Evolutionary conservation across 2,329 filamentous ascomycete genomes (phyloP).

Genomic region (Clarireedia paspali): DNA sequence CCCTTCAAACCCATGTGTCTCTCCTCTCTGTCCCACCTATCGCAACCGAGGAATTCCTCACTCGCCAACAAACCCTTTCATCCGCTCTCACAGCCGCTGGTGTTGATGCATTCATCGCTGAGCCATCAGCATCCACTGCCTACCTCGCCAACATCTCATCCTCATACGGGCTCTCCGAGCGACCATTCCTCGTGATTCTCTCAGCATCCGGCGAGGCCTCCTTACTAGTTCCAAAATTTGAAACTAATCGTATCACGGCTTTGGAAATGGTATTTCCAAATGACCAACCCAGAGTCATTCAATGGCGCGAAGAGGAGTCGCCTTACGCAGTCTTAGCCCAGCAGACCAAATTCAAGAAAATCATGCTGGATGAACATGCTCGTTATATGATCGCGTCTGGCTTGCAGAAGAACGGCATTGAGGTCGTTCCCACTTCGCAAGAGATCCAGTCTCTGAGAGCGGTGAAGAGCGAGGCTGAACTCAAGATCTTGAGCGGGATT

Average conservation of each 20-base stretch:
- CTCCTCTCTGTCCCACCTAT: neutral
- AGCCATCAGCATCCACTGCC: constrained; percentile 56
- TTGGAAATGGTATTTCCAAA: constrained; percentile 42
- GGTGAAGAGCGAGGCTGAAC: constrained; percentile 47
- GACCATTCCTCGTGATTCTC: constrained; percentile 54
- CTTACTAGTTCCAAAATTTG: constrained; percentile 52
- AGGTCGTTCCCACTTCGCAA: constrained; percentile 42
- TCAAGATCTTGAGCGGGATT: constrained; percentile 49
- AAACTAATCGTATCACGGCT: constrained; percentile 49
- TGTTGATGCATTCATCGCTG: constrained; percentile 51
- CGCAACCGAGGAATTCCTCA: neutral
- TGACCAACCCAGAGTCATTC: constrained; percentile 43
- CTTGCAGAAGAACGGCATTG: constrained; percentile 42
- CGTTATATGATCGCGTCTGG: constrained; percentile 56
- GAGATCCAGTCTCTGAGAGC: constrained; percentile 50
- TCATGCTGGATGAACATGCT: constrained; percentile 59
- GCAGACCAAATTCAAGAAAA: constrained; percentile 31
- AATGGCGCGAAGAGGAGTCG: constrained; percentile 57
- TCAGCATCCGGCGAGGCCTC: constrained; percentile 42
- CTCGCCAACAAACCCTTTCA: neutral
- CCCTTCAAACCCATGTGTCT: neutral
- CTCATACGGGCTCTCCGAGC: constrained; percentile 51
- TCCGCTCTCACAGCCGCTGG: constrained; percentile 7
- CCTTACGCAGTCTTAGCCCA: constrained; percentile 47
- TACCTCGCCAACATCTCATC: constrained; percentile 56